phyloP scores from a whole-genome alignment of 2,329 filamentous ascomycete species.

The Zelopaecilomyces penicillatus region DNA sequence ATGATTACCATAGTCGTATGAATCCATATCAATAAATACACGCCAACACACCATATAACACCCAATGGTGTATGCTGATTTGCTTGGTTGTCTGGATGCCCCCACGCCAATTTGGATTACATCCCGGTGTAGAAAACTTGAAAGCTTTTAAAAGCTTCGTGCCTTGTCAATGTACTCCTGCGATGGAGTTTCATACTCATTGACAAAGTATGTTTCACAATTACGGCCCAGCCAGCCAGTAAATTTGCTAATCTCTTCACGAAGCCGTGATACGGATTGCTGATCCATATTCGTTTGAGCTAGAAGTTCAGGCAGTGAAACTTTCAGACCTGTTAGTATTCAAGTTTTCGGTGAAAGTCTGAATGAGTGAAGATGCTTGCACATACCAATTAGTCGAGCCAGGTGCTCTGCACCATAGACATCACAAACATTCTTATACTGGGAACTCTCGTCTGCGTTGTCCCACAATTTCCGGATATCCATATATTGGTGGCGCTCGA shows the following conservation, averaged over 20 bases:
- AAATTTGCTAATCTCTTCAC: conserved; percentile 82
- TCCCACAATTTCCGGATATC: conserved; percentile 66
- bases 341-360: background rate
- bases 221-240: conserved; percentile 77
- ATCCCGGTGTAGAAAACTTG: too few relatives aligned
- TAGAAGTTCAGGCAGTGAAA: conserved; percentile 83
- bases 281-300: conserved; percentile 98
- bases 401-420: conserved; percentile 92
- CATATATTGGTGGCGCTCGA: conserved; percentile 83
- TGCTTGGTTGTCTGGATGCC: too few relatives aligned
- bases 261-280: conserved; percentile 78
- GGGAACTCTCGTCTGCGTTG: conserved; percentile 50
- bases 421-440: conserved; percentile 66
- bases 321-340: conserved; percentile 34
- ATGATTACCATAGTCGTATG: too few relatives aligned
- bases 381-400: conserved; percentile 75
- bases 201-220: conserved; percentile 67
- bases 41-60: too few relatives aligned
- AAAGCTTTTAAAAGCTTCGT: conserved; percentile 29
- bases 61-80: too few relatives aligned
- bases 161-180: conserved; percentile 66
- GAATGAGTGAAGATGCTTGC: background rate
- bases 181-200: conserved; percentile 64
- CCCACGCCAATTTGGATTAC: too few relatives aligned
- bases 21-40: too few relatives aligned